Conservation (phyloP, 345 rosid genomes). For the Pelargonium nanum region DNA sequence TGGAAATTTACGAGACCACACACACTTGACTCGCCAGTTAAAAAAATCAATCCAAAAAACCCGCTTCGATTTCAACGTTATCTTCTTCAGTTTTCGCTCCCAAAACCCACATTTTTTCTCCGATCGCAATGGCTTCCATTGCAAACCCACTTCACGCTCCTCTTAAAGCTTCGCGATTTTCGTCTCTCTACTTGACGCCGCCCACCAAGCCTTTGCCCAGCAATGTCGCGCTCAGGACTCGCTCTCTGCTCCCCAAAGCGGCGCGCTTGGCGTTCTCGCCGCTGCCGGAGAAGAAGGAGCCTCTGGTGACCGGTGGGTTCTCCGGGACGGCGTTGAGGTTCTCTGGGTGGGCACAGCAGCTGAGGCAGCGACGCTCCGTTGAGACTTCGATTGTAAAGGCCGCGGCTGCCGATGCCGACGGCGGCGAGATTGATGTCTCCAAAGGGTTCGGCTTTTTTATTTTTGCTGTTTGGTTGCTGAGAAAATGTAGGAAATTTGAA, state of each 20-base stretch:
- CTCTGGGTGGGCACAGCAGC: constrained; percentile 13
- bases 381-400: constrained; percentile 21
- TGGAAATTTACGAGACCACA: too few relatives aligned
- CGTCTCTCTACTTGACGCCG: constrained; percentile 22
- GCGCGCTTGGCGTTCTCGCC: constrained; percentile 20
- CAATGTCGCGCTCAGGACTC: constrained; percentile 11
- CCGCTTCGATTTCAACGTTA: not conserved
- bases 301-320: constrained; percentile 1
- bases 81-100: not conserved
- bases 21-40: too few relatives aligned
- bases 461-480: constrained; percentile 16
- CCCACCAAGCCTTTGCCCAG: constrained; percentile 11
- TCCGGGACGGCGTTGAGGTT: constrained; percentile 9
- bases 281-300: constrained; percentile 11
- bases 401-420: constrained; percentile 38
- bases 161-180: not conserved
- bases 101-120: not conserved
- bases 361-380: constrained; percentile 15
- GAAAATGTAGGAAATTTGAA: constrained; percentile 7
- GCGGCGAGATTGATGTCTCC: constrained; percentile 18
- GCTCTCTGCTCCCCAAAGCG: constrained; percentile 10
- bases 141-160: not conserved
- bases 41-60: too few relatives aligned
- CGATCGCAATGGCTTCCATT: not conserved
- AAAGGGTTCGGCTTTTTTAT: constrained; percentile 9